Percentiles rank a stretch among this genome's conserved stretches.
phyloP scores from a whole-genome alignment of 495 filamentous ascomycete species.

The Aspergillus carlsbadensis region DNA sequence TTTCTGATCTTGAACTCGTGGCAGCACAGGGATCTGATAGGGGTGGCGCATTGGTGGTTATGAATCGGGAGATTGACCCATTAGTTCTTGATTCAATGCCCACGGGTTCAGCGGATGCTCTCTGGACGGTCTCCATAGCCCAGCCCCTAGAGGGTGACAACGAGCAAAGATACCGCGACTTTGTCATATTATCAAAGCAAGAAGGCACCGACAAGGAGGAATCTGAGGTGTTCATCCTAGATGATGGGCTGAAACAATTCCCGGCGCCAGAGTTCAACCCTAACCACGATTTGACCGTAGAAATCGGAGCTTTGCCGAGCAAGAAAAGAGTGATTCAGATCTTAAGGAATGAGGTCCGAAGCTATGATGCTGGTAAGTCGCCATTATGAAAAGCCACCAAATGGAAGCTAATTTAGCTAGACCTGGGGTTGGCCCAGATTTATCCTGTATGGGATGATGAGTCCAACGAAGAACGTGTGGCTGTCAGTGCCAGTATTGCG shows the following conservation, averaged over 20 bases:
- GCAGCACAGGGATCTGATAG: constrained; percentile 66
- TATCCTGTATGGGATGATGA: constrained; percentile 87
- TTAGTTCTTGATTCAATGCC: constrained; percentile 57
- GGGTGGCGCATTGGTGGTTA: constrained; percentile 67
- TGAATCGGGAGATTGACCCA: constrained; percentile 74
- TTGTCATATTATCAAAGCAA: constrained; percentile 38
- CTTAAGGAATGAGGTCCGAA: constrained; percentile 76
- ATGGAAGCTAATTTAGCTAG: constrained; percentile 42
- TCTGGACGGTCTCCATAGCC: constrained; percentile 37
- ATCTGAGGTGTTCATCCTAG: constrained; percentile 38
- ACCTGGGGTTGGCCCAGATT: constrained; percentile 83
- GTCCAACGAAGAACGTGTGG: constrained; percentile 71
- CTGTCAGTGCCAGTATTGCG: constrained; percentile 76
- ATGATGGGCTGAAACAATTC: constrained; percentile 31
- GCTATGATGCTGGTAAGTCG: constrained; percentile 79
- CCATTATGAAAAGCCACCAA: not conserved
- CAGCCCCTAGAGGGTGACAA: constrained; percentile 41
- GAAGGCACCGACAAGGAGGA: constrained; percentile 36
- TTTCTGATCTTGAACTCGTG: constrained; percentile 67
- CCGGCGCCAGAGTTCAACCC: constrained; percentile 77
- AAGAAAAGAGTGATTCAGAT: constrained; percentile 81
- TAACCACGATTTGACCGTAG: constrained; percentile 77
- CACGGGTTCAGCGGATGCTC: constrained; percentile 30
- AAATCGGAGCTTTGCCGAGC: constrained; percentile 73
- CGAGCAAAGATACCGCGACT: constrained; percentile 43